A percentile compares a stretch with the other conserved stretches of the same genome.
These are phyloP conservation scores for Carallia pectinifolia DNA, from an alignment of 345 rosid species.

Conservation along the genomic window DNA sequence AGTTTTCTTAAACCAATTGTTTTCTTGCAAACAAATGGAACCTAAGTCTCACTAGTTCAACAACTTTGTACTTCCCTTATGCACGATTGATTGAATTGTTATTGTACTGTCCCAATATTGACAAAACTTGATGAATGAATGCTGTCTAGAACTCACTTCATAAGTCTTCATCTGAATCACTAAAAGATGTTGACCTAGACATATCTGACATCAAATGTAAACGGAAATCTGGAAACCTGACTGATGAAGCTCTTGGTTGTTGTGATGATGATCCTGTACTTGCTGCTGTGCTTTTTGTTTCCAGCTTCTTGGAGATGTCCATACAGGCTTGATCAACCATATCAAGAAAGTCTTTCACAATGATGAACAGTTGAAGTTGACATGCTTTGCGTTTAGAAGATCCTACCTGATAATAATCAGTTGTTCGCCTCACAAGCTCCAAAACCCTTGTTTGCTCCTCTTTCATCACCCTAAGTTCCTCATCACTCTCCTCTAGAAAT, in stretches of 20 bases:
- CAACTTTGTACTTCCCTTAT: too few species aligned
- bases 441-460: slow-evolving; percentile 58
- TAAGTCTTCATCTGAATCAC: slow-evolving; percentile 57
- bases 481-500: slow-evolving; percentile 59
- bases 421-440: slow-evolving; percentile 67
- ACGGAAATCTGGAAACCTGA: slow-evolving; percentile 42
- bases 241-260: slow-evolving; percentile 21
- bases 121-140: background rate
- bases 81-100: background rate
- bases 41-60: too few species aligned
- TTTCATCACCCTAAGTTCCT: slow-evolving; percentile 49
- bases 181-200: slow-evolving; percentile 30
- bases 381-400: slow-evolving; percentile 35
- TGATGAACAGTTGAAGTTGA: slow-evolving; percentile 61
- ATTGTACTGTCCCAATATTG: background rate
- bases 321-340: slow-evolving; percentile 71
- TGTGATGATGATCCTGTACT: slow-evolving; percentile 24
- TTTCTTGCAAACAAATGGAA: too few species aligned
- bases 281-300: slow-evolving; percentile 33
- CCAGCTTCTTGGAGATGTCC: slow-evolving; percentile 55
- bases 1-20: too few species aligned
- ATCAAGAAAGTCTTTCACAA: slow-evolving; percentile 72
- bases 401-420: slow-evolving; percentile 76
- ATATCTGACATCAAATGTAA: slow-evolving; percentile 42
- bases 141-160: slow-evolving; percentile 6